Conservation (phyloP, 805 yeast genomes). For the Lachancea sp. region DNA sequence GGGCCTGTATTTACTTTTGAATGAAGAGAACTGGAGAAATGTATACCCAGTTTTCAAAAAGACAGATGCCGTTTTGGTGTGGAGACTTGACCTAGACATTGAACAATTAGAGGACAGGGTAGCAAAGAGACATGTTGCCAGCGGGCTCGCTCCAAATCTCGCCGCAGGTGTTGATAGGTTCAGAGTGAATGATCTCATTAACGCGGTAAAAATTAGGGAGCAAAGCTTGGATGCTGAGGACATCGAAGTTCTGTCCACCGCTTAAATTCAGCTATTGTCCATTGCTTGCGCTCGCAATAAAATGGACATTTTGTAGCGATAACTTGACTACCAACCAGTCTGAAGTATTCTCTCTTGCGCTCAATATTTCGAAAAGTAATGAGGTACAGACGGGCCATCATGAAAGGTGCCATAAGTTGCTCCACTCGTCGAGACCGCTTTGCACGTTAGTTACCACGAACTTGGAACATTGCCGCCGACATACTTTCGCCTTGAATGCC, state of each 20-base stretch:
- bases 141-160: slow-evolving; percentile 45
- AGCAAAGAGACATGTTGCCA: slow-evolving; percentile 54
- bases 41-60: slow-evolving; percentile 13
- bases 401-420: no score
- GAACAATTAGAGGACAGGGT: slow-evolving; percentile 49
- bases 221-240: slow-evolving; percentile 16
- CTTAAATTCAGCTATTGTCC: slow-evolving; percentile 5
- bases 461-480: no score
- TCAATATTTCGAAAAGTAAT: no score
- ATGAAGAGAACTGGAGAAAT: slow-evolving; percentile 51
- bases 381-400: no score
- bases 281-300: background rate
- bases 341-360: no score
- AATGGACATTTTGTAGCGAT: no score
- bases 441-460: no score
- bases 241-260: slow-evolving; percentile 19
- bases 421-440: no score
- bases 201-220: slow-evolving; percentile 41
- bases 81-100: slow-evolving; percentile 46
- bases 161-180: slow-evolving; percentile 49
- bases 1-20: slow-evolving; percentile 64
- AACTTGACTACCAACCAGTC: no score
- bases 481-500: no score
- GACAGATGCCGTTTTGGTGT: slow-evolving; percentile 36
- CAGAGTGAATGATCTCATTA: slow-evolving; percentile 53